Evolutionary conservation across 2,329 filamentous ascomycete genomes (phyloP).

Genomic region (Xylariaceae sp.): DNA sequence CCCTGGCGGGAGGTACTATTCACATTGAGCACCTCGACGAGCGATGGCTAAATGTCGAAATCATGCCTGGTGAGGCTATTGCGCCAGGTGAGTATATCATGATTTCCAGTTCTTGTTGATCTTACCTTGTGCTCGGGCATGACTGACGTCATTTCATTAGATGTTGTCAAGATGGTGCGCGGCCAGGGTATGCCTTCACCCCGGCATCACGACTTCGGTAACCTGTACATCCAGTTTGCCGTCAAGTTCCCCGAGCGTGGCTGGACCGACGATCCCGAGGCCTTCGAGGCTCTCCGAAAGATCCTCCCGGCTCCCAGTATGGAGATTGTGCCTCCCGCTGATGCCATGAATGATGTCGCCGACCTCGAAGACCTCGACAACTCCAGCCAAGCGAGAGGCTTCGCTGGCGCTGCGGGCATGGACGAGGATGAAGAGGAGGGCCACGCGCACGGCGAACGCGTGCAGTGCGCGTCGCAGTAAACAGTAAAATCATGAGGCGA

Average conservation of each 20-base stretch:
- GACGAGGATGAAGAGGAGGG: slow-evolving; percentile 77
- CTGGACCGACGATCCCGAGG: slow-evolving; percentile 60
- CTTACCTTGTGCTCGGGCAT: background rate
- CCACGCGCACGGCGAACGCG: slow-evolving; percentile 68
- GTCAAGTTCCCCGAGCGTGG: slow-evolving; percentile 91
- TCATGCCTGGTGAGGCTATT: slow-evolving; percentile 91
- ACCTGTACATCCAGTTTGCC: slow-evolving; percentile 95
- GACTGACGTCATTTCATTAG: slow-evolving; percentile 43
- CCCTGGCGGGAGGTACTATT: slow-evolving; percentile 83
- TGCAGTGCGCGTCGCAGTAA: slow-evolving; percentile 85
- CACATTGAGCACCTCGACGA: slow-evolving; percentile 96
- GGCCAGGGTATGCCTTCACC: slow-evolving; percentile 97
- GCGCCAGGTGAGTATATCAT: slow-evolving; percentile 63
- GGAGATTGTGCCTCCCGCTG: slow-evolving; percentile 63
- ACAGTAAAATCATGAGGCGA: background rate
- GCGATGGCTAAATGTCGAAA: slow-evolving; percentile 89
- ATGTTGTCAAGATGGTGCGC: slow-evolving; percentile 85
- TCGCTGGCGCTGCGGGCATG: slow-evolving; percentile 57
- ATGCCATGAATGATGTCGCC: slow-evolving; percentile 88
- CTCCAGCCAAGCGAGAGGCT: slow-evolving; percentile 61
- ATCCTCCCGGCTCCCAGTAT: slow-evolving; percentile 69
- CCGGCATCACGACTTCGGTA: slow-evolving; percentile 91
- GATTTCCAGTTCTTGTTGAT: background rate
- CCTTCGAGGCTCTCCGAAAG: slow-evolving; percentile 73
- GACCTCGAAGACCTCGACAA: slow-evolving; percentile 80